Conservation (phyloP, 2,329 filamentous ascomycete species). For the Neonectria magnoliae region DNA sequence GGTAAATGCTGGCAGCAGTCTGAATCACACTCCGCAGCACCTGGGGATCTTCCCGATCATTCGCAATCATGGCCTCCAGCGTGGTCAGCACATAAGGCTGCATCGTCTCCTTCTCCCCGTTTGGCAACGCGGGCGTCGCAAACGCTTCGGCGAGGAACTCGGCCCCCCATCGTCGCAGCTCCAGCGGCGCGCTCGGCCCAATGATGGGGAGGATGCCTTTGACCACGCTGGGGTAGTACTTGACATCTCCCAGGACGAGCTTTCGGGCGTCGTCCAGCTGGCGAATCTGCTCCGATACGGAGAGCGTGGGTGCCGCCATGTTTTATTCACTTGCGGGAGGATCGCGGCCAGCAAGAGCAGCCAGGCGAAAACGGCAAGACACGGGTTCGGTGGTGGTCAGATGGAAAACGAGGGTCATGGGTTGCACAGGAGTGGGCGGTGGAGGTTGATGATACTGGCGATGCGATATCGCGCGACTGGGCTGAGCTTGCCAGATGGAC, state of each 20-base stretch:
- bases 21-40: constrained; percentile 90
- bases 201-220: constrained; percentile 94
- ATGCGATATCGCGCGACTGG: constrained; percentile 46
- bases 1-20: constrained; percentile 91
- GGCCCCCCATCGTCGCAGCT: constrained; percentile 93
- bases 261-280: constrained; percentile 92
- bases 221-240: constrained; percentile 91
- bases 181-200: constrained; percentile 75
- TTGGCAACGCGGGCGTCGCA: constrained; percentile 84
- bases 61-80: constrained; percentile 75
- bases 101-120: constrained; percentile 82
- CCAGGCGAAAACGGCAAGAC: background rate
- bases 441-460: constrained; percentile 30
- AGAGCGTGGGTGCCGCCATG: constrained; percentile 66
- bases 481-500: constrained; percentile 42
- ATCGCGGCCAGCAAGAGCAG: constrained; percentile 20
- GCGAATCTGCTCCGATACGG: constrained; percentile 79
- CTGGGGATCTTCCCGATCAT: constrained; percentile 77
- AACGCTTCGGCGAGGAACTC: constrained; percentile 97
- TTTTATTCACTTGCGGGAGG: constrained; percentile 20
- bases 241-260: constrained; percentile 85
- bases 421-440: constrained; percentile 18
- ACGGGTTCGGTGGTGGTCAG: constrained; percentile 14
- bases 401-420: constrained; percentile 15
- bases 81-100: constrained; percentile 81